phyloP scores from a whole-genome alignment of 345 rosid species.

The Raphanus sativus region DNA sequence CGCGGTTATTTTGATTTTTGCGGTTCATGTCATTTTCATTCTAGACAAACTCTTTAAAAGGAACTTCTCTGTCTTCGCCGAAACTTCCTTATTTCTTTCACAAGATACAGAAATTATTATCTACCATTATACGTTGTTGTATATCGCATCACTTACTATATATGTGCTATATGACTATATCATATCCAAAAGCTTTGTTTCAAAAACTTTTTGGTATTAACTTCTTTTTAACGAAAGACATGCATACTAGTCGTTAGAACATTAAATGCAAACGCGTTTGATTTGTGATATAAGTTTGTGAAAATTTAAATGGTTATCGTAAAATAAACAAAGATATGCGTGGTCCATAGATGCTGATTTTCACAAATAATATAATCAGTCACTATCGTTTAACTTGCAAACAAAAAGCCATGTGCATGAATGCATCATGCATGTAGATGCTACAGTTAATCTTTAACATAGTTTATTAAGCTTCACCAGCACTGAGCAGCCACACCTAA shows the following conservation, averaged over 20 bases:
- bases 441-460: neutral
- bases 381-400: neutral
- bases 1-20: neutral
- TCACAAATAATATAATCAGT: neutral
- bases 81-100: neutral
- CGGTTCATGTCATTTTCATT: neutral
- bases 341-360: neutral
- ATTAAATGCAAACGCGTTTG: neutral
- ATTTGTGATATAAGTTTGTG: neutral
- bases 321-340: neutral
- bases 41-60: neutral
- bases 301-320: neutral
- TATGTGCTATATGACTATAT: too few species aligned
- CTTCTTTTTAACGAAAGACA: neutral
- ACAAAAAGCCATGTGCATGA: neutral
- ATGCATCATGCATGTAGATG: neutral
- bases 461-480: neutral
- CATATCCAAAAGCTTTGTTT: neutral
- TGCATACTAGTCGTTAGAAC: neutral
- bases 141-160: too few species aligned
- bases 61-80: neutral
- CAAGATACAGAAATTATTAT: neutral
- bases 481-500: neutral
- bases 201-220: neutral
- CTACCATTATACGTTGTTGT: too few species aligned